These are phyloP conservation scores for Eragrostis nindensis DNA, from an alignment of 176 grass and related monocot species.

Conservation along the genomic window DNA sequence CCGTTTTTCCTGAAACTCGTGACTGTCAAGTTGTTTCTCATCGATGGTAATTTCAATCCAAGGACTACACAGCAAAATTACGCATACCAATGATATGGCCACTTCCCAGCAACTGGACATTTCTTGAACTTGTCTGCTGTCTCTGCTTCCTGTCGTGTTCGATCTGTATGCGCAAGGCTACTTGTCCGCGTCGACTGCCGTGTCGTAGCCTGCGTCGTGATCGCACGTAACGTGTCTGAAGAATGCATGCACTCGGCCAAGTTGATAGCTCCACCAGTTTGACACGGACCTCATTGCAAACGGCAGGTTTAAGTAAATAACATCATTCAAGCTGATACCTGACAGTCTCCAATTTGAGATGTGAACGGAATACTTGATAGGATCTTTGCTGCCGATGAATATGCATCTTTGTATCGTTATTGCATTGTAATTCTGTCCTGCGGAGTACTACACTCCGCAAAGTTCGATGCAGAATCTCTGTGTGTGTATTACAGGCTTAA, in stretches of 20 bases:
- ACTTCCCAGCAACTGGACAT: background rate
- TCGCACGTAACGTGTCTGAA: background rate
- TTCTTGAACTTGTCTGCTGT: background rate
- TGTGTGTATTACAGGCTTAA: too few species aligned
- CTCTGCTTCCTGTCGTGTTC: background rate
- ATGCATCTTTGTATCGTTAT: too few species aligned
- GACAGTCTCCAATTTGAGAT: background rate
- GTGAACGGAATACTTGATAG: slow-evolving; percentile 17
- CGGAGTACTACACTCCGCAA: too few species aligned
- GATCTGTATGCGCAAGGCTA: background rate
- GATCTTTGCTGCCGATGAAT: background rate
- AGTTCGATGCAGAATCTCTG: background rate
- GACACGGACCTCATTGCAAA: background rate
- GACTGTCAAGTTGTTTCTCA: background rate
- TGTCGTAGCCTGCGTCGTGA: slow-evolving; percentile 11
- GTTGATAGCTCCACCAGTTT: background rate
- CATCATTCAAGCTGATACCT: too few species aligned
- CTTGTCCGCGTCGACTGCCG: background rate
- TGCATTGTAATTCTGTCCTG: too few species aligned
- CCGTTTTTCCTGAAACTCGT: background rate
- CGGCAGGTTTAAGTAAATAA: too few species aligned
- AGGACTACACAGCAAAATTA: background rate
- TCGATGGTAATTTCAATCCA: background rate
- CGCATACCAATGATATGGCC: background rate
- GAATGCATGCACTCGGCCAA: background rate